Evolutionary conservation across 2,329 filamentous ascomycete genomes (phyloP), one percentile per base, ranked within the genome.

Genomic region (Hymenoscyphus salicellus): DNA sequence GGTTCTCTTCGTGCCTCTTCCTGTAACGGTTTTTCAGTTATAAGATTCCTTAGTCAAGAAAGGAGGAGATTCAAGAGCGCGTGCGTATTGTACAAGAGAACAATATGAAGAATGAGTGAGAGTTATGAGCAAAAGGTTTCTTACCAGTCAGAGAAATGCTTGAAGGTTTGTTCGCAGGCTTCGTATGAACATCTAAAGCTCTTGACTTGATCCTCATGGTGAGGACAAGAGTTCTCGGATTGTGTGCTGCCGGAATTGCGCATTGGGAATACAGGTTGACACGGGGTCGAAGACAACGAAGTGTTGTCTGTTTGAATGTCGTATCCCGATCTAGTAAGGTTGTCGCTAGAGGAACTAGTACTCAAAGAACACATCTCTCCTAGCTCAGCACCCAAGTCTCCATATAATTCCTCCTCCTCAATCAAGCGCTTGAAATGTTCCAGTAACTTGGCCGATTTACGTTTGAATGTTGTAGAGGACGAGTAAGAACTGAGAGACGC

Each of bases 1-100:
- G 68, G 30, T 60, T 65, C 32, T 63, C 59, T 63, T 68, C 67
- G 38, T 70, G 67, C 58, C 69, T 43, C 46, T 66, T 69, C 61
- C 63, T 67, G 28, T 68, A 66, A 1, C 63, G 28, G 23, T 64
- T 23, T 3, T 7, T n/a, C 20, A 23, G 10, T 8, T 20, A 17
- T 2, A 8, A 23, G 3, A 11, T 36, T 36, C 16, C 41, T 23
- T n/a, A n/a, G 20, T 49, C n/a, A n/a, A n/a, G n/a, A n/a, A n/a
- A n/a, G n/a, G n/a, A 8, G 23, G 7, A 49, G 5, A 49, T 11
- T 23, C 3, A 11, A 10, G 43, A 49, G 43, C 10, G 33, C 10
- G 7, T n/a, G 33, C 23, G 8, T 20, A 20, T n/a, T 20, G 41
- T 8, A n/a, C 16, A 49, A 20, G 43, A 49, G n/a, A 43, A 5